phyloP scores from a whole-genome alignment of 1,284 basidiomycete genomes.

The Athelia sp. region DNA sequence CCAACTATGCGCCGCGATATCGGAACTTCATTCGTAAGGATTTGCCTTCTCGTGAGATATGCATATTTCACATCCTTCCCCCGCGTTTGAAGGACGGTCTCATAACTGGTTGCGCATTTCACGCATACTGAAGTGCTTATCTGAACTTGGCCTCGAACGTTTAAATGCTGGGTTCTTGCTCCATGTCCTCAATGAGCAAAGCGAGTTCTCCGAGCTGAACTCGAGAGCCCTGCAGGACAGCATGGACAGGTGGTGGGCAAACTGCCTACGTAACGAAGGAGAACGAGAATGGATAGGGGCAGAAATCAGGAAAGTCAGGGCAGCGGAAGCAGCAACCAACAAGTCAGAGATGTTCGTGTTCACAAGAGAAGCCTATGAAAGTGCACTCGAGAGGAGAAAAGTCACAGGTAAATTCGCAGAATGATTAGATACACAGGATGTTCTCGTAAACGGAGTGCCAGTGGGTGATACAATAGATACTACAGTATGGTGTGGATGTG shows the following conservation, averaged over 20 bases:
- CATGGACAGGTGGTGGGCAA: constrained; percentile 77
- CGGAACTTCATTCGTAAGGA: constrained; percentile 62
- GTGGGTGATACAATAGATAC: too few species aligned
- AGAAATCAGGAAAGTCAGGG: constrained; percentile 44
- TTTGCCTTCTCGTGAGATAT: constrained; percentile 1
- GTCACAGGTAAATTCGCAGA: constrained; percentile 21
- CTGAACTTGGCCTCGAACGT: constrained; percentile 59
- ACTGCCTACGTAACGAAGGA: constrained; percentile 58
- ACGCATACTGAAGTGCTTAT: constrained; percentile 72
- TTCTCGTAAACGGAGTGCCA: too few species aligned
- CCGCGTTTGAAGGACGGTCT: constrained; percentile 38
- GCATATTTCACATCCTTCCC: constrained; percentile 3
- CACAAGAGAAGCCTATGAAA: constrained; percentile 52
- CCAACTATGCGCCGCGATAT: constrained; percentile 47
- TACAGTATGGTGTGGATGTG: too few species aligned
- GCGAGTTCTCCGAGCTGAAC: constrained; percentile 52
- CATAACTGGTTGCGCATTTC: constrained; percentile 79
- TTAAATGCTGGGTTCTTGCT: constrained; percentile 65
- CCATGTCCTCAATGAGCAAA: constrained; percentile 66
- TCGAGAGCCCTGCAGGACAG: constrained; percentile 45
- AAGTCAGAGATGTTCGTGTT: constrained; percentile 30
- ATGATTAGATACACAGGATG: neutral
- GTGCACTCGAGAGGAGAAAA: constrained; percentile 36
- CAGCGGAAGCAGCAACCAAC: constrained; percentile 22
- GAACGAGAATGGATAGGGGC: constrained; percentile 52